Evolutionary conservation across 2,329 filamentous ascomycete species (phyloP), one percentile per base, ranked within the genome.

Genomic region (Monilinia laxa): DNA sequence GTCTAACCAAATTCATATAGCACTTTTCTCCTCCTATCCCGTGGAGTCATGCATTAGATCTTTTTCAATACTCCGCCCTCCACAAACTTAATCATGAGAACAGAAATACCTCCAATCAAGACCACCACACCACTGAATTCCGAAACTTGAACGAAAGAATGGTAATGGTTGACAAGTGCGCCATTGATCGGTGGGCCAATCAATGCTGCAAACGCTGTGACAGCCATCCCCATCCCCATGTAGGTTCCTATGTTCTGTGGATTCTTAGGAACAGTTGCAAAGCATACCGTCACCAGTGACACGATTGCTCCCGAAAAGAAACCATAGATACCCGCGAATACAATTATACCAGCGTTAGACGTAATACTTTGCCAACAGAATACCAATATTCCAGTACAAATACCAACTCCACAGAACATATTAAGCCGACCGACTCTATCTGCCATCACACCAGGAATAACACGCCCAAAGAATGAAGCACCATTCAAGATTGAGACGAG

Each of bases 221-320:
- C 73, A n/a, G 84, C 83, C 75, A 90, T 90, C 18, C 85, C 82
- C 1, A 84, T 82, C 0, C 90, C 90, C 9, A 85, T 87, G n/a
- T 90, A 83, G 2, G 87, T 84, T 16, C 90, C 90, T 52, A 93
- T 88, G 75, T 90, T 82, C 38, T 84, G 80, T 31, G 91, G 82
- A 66, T 90, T 87, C 2, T 84, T 87, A 0, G 83, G 80, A 2
- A 87, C 76, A 14, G 67, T 64, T 6, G 71, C 57, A 1, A 73
- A 49, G 38, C 66, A 68, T 5, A 71, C 68, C 1, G 69, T 62
- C 64, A 72, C 68, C 2, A 74, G 64, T 16, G 75, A 76, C 10
- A 79, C 71, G 38, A 78, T 75, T 0, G 74, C 74, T 3, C 77
- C 78, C 1, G 65, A 69, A 20, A 54, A 67, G 45, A 69, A 69